Evolutionary conservation across 192 early-diverging fungal species (phyloP).

Genomic region (Linnemannia zychae): DNA sequence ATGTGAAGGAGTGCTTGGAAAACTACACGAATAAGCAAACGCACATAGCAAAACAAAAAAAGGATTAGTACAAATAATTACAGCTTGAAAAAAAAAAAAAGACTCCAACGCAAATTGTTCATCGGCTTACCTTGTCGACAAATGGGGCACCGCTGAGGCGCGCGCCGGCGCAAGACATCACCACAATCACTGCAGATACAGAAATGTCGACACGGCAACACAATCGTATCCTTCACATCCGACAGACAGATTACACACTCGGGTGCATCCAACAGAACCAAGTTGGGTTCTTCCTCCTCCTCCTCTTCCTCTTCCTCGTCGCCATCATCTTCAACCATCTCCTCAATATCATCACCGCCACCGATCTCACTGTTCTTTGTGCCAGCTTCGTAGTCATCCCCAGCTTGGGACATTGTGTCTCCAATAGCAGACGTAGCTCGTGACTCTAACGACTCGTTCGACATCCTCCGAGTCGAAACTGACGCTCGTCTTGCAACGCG

Average conservation of each 20-base stretch:
- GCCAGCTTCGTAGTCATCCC: background rate
- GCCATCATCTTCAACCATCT: slow-evolving; percentile 11
- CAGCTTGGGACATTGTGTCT: background rate
- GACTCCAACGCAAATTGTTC: background rate
- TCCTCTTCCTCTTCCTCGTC: background rate
- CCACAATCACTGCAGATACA: slow-evolving; percentile 85
- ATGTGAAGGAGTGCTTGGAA: slow-evolving; percentile 53
- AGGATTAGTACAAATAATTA: background rate
- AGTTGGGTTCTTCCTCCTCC: slow-evolving; percentile 14
- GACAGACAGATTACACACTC: slow-evolving; percentile 87
- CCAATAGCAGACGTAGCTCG: background rate
- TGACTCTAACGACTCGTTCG: slow-evolving; percentile 4
- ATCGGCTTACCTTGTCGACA: slow-evolving; percentile 46
- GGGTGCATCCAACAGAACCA: slow-evolving; percentile 57
- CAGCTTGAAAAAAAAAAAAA: background rate
- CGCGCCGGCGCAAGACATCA: slow-evolving; percentile 66
- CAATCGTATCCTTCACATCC: slow-evolving; percentile 77
- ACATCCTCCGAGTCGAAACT: background rate
- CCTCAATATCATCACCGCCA: background rate
- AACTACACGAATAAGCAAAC: slow-evolving; percentile 24
- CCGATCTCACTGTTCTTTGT: background rate
- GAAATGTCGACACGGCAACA: slow-evolving; percentile 86
- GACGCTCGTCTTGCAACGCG: background rate
- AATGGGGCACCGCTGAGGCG: slow-evolving; percentile 52
- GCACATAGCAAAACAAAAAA: background rate